These are phyloP conservation scores for Plenodomus tracheiphilus DNA, from an alignment of 2,329 filamentous ascomycete genomes.

Conservation along the genomic window DNA sequence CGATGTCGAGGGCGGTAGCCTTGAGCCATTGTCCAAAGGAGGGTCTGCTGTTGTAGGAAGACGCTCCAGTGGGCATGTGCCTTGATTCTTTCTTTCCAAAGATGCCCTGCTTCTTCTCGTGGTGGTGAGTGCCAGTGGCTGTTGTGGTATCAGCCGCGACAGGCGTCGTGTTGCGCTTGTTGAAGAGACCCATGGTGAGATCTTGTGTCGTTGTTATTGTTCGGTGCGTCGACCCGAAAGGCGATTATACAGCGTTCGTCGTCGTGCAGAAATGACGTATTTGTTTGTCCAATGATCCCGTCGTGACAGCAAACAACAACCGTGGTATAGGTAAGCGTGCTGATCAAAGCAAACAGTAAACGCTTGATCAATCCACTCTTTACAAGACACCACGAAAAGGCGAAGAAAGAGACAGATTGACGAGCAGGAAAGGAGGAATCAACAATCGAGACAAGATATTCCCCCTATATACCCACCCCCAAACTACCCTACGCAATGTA, in stretches of 20 bases:
- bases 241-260: not conserved
- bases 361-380: not conserved
- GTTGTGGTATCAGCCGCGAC: slow-evolving; percentile 42
- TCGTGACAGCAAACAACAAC: slow-evolving; percentile 1
- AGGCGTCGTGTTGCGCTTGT: slow-evolving; percentile 36
- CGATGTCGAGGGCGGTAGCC: slow-evolving; percentile 66
- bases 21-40: slow-evolving; percentile 72
- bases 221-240: not conserved
- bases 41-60: slow-evolving; percentile 47
- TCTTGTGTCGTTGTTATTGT: not conserved
- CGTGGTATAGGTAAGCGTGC: not conserved
- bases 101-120: slow-evolving; percentile 35
- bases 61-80: slow-evolving; percentile 16
- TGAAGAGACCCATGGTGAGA: slow-evolving; percentile 44
- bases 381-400: not conserved
- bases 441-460: not conserved
- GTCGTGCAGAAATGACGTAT: slow-evolving; percentile 3
- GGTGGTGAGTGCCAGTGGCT: slow-evolving; percentile 32
- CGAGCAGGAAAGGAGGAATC: not conserved
- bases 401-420: not conserved
- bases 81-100: slow-evolving; percentile 25
- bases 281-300: slow-evolving; percentile 1
- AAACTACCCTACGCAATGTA: not conserved
- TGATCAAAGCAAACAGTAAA: not conserved
- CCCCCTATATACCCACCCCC: not conserved